Evolutionary conservation across 1,284 basidiomycete species (phyloP), one percentile per base, ranked within the genome.

Genomic region (Phellopilus nigrolimitatus): DNA sequence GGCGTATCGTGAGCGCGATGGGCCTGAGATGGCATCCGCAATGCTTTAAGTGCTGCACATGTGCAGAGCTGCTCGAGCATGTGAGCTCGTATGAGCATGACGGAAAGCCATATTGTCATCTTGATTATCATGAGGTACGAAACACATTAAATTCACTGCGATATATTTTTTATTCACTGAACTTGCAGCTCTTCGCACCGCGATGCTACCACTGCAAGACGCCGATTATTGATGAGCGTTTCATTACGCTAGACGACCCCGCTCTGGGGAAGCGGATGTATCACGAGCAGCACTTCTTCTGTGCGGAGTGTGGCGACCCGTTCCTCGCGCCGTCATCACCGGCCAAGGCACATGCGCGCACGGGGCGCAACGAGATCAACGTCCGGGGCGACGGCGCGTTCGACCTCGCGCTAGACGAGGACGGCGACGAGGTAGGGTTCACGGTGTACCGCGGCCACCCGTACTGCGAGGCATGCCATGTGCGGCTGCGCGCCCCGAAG

Each of bases 211-310:
- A 95, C 57, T 99, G 95, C 74, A 80, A 93, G 61, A 99, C 95
- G 1, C 80, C 95, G 2, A 99, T 99, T 61, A 86, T 95, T 21
- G 95, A 98, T 64, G 87, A 95, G 64, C 82, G 92, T 2, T 98
- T 94, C 69, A 92, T 99, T 61, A 95, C 91, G 9, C 80, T 97
- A 39, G 82, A 91, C 59, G 91, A 95, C 62, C 78, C 82, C 1
- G 81, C 80, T 1, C 76, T 95, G 0, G 91, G 88, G 15, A 73
- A 71, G 57, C 76, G 89, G 62, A 75, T 82, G 59, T 99, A 99
- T 66, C 95, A 99, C 70, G 92, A 97, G 60, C 85, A 95, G 51
- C 95, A 99, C 71, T 98, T 99, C 71, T 99, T 98, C 76, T 99
- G 95, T 65, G 85, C 92, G 10, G 93, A 97, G 66, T 99, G 95